Conservation (phyloP, 306 rosid genomes). For the Dalbergia cultrata region DNA sequence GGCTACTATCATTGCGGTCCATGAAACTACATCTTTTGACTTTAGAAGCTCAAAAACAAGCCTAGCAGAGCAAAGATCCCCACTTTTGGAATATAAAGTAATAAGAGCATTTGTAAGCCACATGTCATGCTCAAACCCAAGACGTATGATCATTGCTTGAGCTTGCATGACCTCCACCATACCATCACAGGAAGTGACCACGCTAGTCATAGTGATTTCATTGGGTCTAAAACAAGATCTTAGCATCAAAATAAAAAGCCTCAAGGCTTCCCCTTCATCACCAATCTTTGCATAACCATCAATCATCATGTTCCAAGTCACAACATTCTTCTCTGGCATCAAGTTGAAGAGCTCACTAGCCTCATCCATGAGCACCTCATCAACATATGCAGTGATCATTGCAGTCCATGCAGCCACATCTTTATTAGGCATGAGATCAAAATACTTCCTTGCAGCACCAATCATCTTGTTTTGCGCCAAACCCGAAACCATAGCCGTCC, state of each 20-base stretch:
- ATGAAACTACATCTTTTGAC: constrained; percentile 56
- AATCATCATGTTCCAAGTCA: constrained; percentile 56
- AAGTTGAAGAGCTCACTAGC: constrained; percentile 53
- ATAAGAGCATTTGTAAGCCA: constrained; percentile 55
- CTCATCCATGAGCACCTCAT: constrained; percentile 52
- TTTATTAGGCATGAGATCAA: constrained; percentile 57
- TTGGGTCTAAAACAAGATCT: constrained; percentile 54
- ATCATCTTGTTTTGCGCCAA: constrained; percentile 56
- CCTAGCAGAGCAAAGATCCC: constrained; percentile 54
- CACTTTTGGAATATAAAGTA: constrained; percentile 57
- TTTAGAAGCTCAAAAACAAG: constrained; percentile 54
- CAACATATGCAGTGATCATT: constrained; percentile 55
- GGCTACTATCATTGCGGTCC: constrained; percentile 60
- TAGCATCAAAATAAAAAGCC: constrained; percentile 51
- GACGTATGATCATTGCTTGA: constrained; percentile 50
- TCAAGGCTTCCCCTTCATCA: constrained; percentile 46
- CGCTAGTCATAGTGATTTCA: constrained; percentile 47
- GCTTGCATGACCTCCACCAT: constrained; percentile 58
- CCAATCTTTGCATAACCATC: constrained; percentile 53
- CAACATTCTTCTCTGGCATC: constrained; percentile 55
- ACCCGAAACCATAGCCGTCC: constrained; percentile 65
- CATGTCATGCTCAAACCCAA: constrained; percentile 54
- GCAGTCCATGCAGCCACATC: constrained; percentile 60
- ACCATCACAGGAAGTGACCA: constrained; percentile 53
- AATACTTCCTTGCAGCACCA: constrained; percentile 54